Percentiles rank a stretch among this genome's conserved stretches.
Conservation (phyloP, 257 asterid species). For the Solanum acaule region DNA sequence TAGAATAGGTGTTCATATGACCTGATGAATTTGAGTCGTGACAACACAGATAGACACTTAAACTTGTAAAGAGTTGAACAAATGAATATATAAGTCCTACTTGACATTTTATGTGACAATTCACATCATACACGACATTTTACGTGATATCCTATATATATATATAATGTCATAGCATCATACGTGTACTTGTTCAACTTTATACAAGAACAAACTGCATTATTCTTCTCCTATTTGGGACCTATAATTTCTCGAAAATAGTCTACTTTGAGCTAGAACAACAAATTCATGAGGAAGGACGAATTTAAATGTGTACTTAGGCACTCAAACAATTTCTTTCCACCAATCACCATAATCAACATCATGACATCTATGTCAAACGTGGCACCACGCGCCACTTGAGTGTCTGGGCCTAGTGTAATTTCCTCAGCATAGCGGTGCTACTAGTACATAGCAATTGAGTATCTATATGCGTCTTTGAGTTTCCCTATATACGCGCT, state of each 20-base stretch:
- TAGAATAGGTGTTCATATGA: not conserved
- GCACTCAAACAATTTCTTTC: not conserved
- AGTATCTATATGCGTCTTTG: not conserved
- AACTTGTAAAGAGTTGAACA: not conserved
- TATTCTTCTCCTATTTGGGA: not conserved
- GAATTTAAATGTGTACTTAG: not conserved
- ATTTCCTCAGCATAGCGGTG: not conserved
- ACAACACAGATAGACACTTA: fast-evolving
- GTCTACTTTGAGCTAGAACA: not conserved
- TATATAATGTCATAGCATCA: too few relatives aligned
- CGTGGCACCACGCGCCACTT: not conserved
- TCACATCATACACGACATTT: not conserved
- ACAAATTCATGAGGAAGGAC: not conserved
- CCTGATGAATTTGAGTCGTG: not conserved
- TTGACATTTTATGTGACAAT: too few relatives aligned
- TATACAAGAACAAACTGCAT: too few relatives aligned
- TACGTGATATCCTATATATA: too few relatives aligned
- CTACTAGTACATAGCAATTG: not conserved
- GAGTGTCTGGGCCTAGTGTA: not conserved
- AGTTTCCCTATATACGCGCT: not conserved
- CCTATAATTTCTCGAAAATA: not conserved
- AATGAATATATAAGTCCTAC: not conserved
- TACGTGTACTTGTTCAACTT: too few relatives aligned
- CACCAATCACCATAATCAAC: not conserved
- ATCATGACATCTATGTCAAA: not conserved